Evolutionary conservation across 2,329 filamentous ascomycete genomes (phyloP).

Genomic region (Trichoderma sp.): DNA sequence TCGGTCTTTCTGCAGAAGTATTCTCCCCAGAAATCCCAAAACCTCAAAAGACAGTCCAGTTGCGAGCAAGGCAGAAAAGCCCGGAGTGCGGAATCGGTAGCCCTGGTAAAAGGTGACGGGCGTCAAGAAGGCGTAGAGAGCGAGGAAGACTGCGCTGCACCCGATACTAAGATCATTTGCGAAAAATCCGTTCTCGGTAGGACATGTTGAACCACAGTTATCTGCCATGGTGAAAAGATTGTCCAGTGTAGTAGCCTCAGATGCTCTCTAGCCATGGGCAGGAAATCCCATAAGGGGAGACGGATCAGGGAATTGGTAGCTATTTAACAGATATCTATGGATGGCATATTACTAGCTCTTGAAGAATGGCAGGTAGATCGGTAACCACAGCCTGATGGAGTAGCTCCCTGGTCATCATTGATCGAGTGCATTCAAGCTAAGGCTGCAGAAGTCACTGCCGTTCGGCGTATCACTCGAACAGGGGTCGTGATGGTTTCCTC

Average conservation of each 20-base stretch:
- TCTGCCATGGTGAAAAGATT: conserved; percentile 41
- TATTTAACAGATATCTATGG: conserved; percentile 12
- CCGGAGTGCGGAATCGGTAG: conserved; percentile 44
- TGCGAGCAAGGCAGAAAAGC: conserved; percentile 48
- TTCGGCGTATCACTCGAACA: conserved; percentile 3
- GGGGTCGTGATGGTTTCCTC: conserved; percentile 2
- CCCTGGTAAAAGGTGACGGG: conserved; percentile 46
- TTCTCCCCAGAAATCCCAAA: conserved; percentile 51
- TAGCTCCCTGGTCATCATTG: not conserved
- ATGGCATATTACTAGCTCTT: not conserved
- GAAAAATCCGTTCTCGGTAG: conserved; percentile 44
- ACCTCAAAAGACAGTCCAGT: conserved; percentile 50
- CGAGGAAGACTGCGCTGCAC: conserved; percentile 49
- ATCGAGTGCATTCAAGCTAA: not conserved
- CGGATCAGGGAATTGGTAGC: not conserved
- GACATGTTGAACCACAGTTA: conserved; percentile 44
- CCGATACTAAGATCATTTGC: conserved; percentile 43
- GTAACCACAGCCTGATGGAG: not conserved
- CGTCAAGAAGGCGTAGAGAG: conserved; percentile 47
- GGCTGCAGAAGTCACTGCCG: conserved; percentile 1
- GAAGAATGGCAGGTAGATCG: not conserved
- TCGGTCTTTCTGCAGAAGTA: conserved; percentile 46
- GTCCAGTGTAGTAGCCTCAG: conserved; percentile 36
- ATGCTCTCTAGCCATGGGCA: conserved; percentile 27
- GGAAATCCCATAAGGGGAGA: conserved; percentile 20